Evolutionary conservation across 2,329 filamentous ascomycete species (phyloP).

Genomic region (Leptographium wingfieldii): DNA sequence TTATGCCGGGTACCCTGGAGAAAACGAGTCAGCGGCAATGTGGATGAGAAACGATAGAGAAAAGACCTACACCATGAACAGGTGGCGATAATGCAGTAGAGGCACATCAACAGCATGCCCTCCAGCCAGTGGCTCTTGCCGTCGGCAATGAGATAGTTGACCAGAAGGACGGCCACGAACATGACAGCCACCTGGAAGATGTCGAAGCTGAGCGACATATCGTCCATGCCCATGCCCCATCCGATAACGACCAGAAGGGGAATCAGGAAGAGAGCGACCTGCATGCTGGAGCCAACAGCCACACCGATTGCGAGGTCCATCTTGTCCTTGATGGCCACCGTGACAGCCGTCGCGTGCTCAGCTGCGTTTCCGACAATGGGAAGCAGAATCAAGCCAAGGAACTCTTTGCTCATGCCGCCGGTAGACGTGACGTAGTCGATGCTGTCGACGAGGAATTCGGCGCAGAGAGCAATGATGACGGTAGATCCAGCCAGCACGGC

Average conservation of each 20-base stretch:
- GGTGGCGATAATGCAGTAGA: constrained; percentile 68
- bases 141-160: constrained; percentile 77
- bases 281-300: constrained; percentile 67
- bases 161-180: constrained; percentile 71
- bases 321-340: constrained; percentile 71
- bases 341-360: constrained; percentile 70
- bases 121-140: constrained; percentile 77
- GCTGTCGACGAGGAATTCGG: constrained; percentile 60
- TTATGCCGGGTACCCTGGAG: constrained; percentile 5
- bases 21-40: neutral
- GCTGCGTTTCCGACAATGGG: constrained; percentile 71
- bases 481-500: constrained; percentile 60
- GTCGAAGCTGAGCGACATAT: constrained; percentile 77
- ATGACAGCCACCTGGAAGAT: constrained; percentile 78
- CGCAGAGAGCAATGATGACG: constrained; percentile 66
- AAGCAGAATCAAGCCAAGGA: constrained; percentile 63
- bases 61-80: constrained; percentile 45
- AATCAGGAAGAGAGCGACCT: constrained; percentile 68
- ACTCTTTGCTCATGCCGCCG: constrained; percentile 52
- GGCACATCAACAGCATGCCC: constrained; percentile 60
- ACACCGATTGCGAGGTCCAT: constrained; percentile 76
- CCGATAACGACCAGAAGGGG: constrained; percentile 65
- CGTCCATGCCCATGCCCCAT: constrained; percentile 58
- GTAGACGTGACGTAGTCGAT: constrained; percentile 52
- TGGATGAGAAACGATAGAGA: neutral